These are phyloP conservation scores for Micromonas commoda DNA, from an alignment of 139 green algal species.

Conservation along the genomic window DNA sequence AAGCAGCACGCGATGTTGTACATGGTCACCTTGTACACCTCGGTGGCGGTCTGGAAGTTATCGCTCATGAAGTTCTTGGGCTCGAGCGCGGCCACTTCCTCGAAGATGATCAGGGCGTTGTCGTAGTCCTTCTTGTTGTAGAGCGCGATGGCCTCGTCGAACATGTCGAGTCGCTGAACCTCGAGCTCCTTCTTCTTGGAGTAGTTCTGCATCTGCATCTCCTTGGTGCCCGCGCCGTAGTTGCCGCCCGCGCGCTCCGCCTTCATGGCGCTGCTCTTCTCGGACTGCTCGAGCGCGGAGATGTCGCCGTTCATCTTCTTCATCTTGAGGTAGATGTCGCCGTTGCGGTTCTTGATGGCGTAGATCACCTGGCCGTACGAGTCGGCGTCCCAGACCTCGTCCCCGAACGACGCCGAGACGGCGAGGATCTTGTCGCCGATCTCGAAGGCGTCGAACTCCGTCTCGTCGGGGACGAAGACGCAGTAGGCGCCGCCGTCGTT, in stretches of 20 bases:
- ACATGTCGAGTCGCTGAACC: conserved; percentile 69
- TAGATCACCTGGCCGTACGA: conserved; percentile 95
- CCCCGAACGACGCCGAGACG: conserved; percentile 77
- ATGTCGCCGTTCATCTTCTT: conserved; percentile 79
- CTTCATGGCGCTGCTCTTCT: conserved; percentile 30
- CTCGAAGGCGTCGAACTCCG: conserved; percentile 12
- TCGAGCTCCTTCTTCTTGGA: conserved; percentile 70
- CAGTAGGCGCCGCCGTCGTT: conserved; percentile 30
- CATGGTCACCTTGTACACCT: conserved; percentile 83
- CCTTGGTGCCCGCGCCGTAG: conserved; percentile 85
- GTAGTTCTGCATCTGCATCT: conserved; percentile 90
- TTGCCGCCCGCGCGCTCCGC: conserved; percentile 83
- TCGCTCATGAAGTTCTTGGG: conserved; percentile 87
- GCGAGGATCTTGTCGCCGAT: conserved; percentile 22
- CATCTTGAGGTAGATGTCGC: conserved; percentile 84
- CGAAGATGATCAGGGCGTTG: conserved; percentile 85
- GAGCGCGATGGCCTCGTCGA: conserved; percentile 75
- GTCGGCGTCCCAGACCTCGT: conserved; percentile 88
- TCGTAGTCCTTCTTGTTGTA: conserved; percentile 62
- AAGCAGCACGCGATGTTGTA: conserved; percentile 99
- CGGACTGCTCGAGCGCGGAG: conserved; percentile 53
- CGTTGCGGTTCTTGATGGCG: conserved; percentile 91
- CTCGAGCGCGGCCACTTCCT: conserved; percentile 89
- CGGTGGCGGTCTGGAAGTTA: conserved; percentile 75
- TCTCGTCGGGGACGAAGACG: conserved; percentile 14